These are phyloP conservation scores for Mayamaea pseudoterrestris DNA, from an alignment of 108 stramenopile genomes.

Conservation along the genomic window DNA sequence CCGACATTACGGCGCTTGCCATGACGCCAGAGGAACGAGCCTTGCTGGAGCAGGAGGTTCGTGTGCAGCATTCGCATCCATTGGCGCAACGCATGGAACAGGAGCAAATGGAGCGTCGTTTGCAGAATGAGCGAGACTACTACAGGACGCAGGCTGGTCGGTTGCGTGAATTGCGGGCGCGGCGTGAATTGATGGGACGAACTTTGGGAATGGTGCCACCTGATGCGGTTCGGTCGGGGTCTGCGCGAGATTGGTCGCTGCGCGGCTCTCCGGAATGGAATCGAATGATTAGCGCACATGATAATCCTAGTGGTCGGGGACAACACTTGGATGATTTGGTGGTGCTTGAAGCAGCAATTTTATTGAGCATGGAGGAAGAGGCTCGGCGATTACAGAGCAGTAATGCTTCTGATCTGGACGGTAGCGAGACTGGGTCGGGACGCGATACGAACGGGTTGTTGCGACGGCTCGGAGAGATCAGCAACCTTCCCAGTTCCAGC, in stretches of 20 bases:
- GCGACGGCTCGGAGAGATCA: too few species aligned
- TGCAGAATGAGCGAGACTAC: constrained; percentile 46
- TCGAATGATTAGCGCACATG: constrained; percentile 28
- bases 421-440: too few species aligned
- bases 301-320: constrained; percentile 12
- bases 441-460: too few species aligned
- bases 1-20: constrained; percentile 26
- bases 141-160: constrained; percentile 6
- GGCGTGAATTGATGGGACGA: not conserved
- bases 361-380: constrained; percentile 38
- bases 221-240: constrained; percentile 1
- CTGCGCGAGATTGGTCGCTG: constrained; percentile 9
- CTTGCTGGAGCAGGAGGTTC: constrained; percentile 58
- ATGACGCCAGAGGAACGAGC: constrained; percentile 62
- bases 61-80: constrained; percentile 53
- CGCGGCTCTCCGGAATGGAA: constrained; percentile 29
- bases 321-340: constrained; percentile 48
- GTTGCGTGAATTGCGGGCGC: constrained; percentile 1
- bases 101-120: constrained; percentile 55
- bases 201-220: not conserved
- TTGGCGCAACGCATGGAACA: constrained; percentile 37
- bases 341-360: constrained; percentile 59
- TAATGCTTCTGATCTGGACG: too few species aligned
- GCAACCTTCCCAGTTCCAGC: not conserved
- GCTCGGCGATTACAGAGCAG: too few species aligned